Conservation (phyloP, 345 rosid genomes). For the Chamaenerion angustifolium region DNA sequence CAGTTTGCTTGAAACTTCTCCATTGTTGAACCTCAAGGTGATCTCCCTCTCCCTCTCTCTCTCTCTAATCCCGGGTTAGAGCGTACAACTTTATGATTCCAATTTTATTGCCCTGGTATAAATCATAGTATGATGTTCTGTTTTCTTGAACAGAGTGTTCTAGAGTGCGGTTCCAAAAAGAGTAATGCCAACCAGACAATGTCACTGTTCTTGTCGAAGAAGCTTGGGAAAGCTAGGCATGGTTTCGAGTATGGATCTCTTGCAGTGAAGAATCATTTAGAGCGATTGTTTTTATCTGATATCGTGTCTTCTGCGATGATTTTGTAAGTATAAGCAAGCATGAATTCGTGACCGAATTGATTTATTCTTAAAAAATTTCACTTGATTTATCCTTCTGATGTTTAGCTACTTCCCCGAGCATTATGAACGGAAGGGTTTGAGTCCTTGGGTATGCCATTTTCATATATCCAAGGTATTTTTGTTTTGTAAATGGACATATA, state of each 20-base stretch:
- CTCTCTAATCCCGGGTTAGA: conserved; percentile 5
- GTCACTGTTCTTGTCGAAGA: conserved; percentile 59
- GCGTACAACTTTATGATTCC: neutral
- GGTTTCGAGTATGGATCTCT: conserved; percentile 88
- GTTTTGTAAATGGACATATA: neutral
- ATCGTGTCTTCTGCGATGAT: conserved; percentile 54
- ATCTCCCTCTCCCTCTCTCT: too few species aligned
- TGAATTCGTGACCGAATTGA: neutral
- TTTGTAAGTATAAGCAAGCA: conserved; percentile 35
- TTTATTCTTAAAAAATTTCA: neutral
- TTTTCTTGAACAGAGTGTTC: conserved; percentile 36
- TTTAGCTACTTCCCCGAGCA: conserved; percentile 44
- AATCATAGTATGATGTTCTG: neutral
- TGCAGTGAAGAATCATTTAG: conserved; percentile 64
- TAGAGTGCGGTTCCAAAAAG: conserved; percentile 75
- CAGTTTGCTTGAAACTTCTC: conserved; percentile 73
- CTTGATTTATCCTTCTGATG: neutral
- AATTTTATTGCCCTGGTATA: neutral
- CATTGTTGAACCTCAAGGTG: conserved; percentile 62
- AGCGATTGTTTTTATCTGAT: conserved; percentile 55
- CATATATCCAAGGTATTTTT: conserved; percentile 54
- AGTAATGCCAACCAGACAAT: conserved; percentile 38
- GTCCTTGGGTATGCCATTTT: conserved; percentile 89
- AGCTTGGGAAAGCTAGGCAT: conserved; percentile 53
- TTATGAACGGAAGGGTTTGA: conserved; percentile 13